phyloP scores from a whole-genome alignment of 306 rosid species.

The Trifolium dubium region DNA sequence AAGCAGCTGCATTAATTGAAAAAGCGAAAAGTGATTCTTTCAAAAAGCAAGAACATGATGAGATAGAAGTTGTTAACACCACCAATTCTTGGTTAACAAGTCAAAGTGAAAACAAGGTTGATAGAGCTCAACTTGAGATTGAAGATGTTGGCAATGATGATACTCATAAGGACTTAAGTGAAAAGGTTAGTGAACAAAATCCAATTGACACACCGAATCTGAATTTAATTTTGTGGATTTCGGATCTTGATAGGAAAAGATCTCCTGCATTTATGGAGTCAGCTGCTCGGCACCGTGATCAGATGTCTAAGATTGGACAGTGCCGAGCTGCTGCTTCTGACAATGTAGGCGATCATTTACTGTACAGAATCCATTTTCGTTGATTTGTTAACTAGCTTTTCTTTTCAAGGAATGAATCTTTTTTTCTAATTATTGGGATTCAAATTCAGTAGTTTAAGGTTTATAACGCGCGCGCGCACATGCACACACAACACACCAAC shows the following conservation, averaged over 20 bases:
- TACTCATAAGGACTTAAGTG: slow-evolving; percentile 27
- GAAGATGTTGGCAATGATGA: slow-evolving; percentile 29
- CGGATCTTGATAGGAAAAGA: neutral
- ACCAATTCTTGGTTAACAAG: neutral
- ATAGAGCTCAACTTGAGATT: slow-evolving; percentile 34
- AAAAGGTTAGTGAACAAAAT: slow-evolving; percentile 45
- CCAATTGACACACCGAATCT: slow-evolving; percentile 38
- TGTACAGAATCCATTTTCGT: neutral
- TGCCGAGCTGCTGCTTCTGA: neutral
- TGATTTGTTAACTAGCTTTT: neutral
- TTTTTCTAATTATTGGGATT: neutral
- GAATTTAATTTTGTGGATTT: slow-evolving; percentile 42
- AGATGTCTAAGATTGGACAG: neutral
- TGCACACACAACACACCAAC: neutral
- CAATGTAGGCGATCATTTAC: neutral
- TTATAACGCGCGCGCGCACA: neutral
- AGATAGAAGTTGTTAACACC: slow-evolving; percentile 2
- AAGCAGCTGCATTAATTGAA: slow-evolving; percentile 59
- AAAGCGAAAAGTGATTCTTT: slow-evolving; percentile 50
- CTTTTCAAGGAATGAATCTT: neutral
- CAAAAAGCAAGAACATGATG: slow-evolving; percentile 26
- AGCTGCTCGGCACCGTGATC: neutral
- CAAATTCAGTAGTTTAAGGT: neutral
- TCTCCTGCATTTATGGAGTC: neutral
- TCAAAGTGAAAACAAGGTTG: slow-evolving; percentile 36